A percentile compares a stretch with the other conserved stretches of the same genome.
Conservation (phyloP, 2,329 filamentous ascomycete species). For the Penicillium hordei region DNA sequence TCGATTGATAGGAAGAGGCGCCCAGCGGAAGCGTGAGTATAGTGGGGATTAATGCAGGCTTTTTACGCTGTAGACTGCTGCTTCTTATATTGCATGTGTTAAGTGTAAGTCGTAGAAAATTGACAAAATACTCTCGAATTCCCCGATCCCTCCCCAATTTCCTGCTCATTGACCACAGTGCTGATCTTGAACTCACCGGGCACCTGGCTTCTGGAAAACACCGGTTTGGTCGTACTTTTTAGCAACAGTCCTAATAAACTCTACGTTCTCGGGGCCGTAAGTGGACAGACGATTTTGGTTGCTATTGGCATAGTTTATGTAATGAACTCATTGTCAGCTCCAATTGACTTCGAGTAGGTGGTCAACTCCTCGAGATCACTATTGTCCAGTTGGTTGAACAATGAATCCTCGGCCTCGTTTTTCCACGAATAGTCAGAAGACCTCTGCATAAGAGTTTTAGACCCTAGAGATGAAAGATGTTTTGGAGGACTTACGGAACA, state of each 20-base stretch:
- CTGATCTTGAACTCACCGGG: conserved; percentile 33
- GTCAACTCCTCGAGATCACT: conserved; percentile 31
- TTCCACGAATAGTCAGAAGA: conserved; percentile 28
- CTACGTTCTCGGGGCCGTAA: conserved; percentile 45
- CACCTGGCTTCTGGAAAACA: conserved; percentile 30
- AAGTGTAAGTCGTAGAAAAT: not conserved
- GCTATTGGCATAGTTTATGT: conserved; percentile 50
- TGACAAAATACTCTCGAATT: not conserved
- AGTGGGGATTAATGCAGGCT: no score
- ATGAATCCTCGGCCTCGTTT: conserved; percentile 34
- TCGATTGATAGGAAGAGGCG: no score
- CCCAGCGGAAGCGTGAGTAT: no score
- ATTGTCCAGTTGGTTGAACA: conserved; percentile 32
- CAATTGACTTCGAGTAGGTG: conserved; percentile 26
- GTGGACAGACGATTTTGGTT: conserved; percentile 44
- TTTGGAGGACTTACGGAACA: conserved; percentile 15
- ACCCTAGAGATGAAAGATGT: conserved; percentile 5
- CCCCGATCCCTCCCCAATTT: accelerated
- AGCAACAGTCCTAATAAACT: conserved; percentile 25
- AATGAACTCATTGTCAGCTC: conserved; percentile 39
- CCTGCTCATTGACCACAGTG: not conserved
- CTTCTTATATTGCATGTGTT: not conserved
- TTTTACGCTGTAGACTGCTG: not conserved
- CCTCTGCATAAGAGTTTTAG: conserved; percentile 28
- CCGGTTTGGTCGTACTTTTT: conserved; percentile 28